Percentiles rank a stretch among this genome's conserved stretches.
These are phyloP conservation scores for Penicillium ochrochloron DNA, from an alignment of 495 filamentous ascomycete species.

Conservation along the genomic window DNA sequence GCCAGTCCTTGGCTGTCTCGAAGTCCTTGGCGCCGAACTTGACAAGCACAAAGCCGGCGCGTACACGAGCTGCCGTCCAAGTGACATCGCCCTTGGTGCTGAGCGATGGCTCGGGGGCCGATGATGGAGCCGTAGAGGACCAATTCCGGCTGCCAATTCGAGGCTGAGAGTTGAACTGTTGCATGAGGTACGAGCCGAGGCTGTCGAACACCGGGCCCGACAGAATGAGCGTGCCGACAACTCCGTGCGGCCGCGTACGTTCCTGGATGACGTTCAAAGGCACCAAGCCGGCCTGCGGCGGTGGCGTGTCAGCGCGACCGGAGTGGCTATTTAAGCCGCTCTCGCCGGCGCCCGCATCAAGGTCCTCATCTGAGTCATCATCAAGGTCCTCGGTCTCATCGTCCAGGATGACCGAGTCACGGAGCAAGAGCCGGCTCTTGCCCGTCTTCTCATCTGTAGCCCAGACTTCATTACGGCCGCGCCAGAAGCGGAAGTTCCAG, in stretches of 20 bases:
- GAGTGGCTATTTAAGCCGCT: constrained; percentile 22
- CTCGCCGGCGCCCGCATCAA: constrained; percentile 24
- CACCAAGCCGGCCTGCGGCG: constrained; percentile 28
- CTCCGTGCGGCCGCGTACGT: constrained; percentile 53
- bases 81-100: constrained; percentile 63
- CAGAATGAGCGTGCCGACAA: constrained; percentile 84
- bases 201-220: constrained; percentile 70
- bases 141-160: constrained; percentile 85
- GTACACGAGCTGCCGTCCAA: constrained; percentile 84
- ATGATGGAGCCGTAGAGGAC: constrained; percentile 46
- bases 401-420: constrained; percentile 81
- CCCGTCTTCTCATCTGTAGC: constrained; percentile 39
- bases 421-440: constrained; percentile 67
- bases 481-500: constrained; percentile 81
- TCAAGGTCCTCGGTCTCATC: constrained; percentile 38
- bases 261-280: constrained; percentile 44
- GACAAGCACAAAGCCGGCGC: constrained; percentile 79
- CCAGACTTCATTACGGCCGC: constrained; percentile 87
- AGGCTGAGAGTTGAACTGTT: constrained; percentile 75
- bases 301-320: constrained; percentile 22
- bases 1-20: constrained; percentile 65
- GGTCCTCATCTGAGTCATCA: constrained; percentile 43
- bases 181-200: constrained; percentile 71
- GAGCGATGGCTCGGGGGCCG: constrained; percentile 38
- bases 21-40: constrained; percentile 76